Evolutionary conservation across 257 asterid genomes (phyloP).

Genomic region (Primulina huaijiensis): DNA sequence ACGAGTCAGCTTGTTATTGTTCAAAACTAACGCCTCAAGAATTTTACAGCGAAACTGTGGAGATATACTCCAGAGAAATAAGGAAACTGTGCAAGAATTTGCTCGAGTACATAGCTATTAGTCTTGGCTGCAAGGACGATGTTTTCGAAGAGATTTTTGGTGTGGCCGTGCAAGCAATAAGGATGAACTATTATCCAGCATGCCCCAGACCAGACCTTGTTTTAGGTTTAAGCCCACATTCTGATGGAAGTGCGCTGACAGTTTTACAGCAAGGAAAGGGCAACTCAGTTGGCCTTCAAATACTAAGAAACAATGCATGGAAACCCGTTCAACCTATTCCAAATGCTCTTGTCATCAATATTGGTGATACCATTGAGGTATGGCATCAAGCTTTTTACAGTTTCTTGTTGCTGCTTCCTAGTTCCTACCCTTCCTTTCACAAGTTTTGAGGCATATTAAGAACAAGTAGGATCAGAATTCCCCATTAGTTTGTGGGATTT

Average conservation of each 20-base stretch:
- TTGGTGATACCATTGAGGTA: constrained; percentile 97
- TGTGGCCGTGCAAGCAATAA: constrained; percentile 81
- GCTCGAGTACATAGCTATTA: constrained; percentile 59
- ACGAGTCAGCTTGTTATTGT: background rate
- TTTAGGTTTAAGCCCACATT: constrained; percentile 88
- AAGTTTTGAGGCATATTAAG: background rate
- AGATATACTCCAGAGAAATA: constrained; percentile 45
- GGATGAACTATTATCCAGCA: constrained; percentile 93
- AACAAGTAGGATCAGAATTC: background rate
- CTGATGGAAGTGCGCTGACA: constrained; percentile 97
- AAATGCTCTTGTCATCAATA: constrained; percentile 77
- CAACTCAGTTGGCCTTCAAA: constrained; percentile 78
- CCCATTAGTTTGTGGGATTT: background rate
- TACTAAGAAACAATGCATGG: constrained; percentile 64
- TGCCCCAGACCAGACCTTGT: constrained; percentile 97
- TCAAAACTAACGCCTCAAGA: background rate
- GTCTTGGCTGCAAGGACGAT: constrained; percentile 11
- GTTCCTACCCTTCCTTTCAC: background rate
- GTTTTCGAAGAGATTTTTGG: constrained; percentile 81
- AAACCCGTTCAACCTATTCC: constrained; percentile 71
- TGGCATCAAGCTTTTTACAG: background rate
- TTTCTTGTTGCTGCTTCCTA: background rate
- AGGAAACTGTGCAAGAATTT: constrained; percentile 77
- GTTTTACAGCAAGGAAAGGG: constrained; percentile 77
- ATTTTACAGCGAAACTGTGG: constrained; percentile 63